Conservation (phyloP, 768 basidiomycete species). For the Candolleomyces aberdarensis region DNA sequence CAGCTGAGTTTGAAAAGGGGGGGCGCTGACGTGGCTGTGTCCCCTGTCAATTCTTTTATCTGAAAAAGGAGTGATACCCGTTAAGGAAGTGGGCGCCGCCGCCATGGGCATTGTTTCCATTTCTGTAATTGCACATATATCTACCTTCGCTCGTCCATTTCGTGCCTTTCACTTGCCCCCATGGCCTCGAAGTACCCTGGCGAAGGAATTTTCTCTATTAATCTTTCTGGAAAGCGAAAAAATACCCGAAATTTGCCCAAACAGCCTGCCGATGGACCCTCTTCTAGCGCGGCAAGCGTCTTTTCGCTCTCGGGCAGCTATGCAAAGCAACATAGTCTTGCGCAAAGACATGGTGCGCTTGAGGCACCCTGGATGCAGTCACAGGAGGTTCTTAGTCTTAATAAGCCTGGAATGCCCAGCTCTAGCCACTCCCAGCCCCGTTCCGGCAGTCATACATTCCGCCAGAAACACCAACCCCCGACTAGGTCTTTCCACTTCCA, state of each 20-base stretch:
- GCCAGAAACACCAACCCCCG: not conserved
- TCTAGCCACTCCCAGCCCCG: no score
- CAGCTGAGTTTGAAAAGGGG: not conserved
- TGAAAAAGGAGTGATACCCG: not conserved
- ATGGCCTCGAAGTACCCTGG: no score
- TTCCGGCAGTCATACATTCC: no score
- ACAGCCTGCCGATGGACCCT: not conserved
- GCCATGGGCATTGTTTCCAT: not conserved
- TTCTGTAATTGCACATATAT: not conserved
- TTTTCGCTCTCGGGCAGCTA: not conserved
- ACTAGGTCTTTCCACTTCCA: not conserved
- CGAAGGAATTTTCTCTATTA: no score
- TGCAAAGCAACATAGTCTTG: not conserved
- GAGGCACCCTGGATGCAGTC: not conserved
- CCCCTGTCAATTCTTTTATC: not conserved
- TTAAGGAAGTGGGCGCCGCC: not conserved
- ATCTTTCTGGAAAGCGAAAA: not conserved
- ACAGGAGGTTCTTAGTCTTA: not conserved
- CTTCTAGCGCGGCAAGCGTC: not conserved
- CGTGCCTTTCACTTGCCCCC: no score
- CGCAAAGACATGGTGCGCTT: not conserved
- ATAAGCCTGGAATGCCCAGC: no score
- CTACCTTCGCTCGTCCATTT: no score
- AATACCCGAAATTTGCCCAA: not conserved
- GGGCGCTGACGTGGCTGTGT: not conserved